These are phyloP conservation scores for Garcileccinum viscosum DNA, from an alignment of 1,284 basidiomycete species.

Conservation along the genomic window DNA sequence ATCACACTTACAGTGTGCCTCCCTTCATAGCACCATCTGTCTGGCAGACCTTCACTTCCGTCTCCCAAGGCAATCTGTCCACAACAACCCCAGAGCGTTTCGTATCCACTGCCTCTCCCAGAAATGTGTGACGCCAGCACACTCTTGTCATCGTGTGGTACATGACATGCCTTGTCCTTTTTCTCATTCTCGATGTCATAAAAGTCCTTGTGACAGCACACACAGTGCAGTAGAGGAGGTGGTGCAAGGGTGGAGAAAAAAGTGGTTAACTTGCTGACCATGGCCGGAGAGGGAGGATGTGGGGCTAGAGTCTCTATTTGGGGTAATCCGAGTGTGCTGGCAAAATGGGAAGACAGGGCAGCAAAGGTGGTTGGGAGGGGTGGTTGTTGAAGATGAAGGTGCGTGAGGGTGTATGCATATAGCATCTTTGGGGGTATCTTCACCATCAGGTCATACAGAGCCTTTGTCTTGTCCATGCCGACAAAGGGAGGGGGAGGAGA, in stretches of 20 bases:
- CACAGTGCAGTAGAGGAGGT: constrained; percentile 72
- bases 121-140: constrained; percentile 53
- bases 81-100: constrained; percentile 74
- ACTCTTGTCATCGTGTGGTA: constrained; percentile 62
- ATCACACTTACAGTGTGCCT: constrained; percentile 65
- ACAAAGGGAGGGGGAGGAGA: constrained; percentile 25
- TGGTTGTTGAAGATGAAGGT: constrained; percentile 41
- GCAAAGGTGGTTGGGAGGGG: constrained; percentile 23
- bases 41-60: constrained; percentile 79
- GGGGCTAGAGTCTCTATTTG: constrained; percentile 12
- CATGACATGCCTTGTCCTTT: constrained; percentile 55
- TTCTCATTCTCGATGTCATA: constrained; percentile 60
- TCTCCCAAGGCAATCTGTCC: constrained; percentile 71
- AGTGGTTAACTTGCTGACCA: constrained; percentile 49
- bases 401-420: constrained; percentile 63
- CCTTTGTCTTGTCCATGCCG: constrained; percentile 30
- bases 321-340: not conserved
- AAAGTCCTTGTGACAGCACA: constrained; percentile 71
- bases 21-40: constrained; percentile 85
- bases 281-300: constrained; percentile 37
- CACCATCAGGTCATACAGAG: constrained; percentile 57
- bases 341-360: not conserved
- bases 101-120: constrained; percentile 43
- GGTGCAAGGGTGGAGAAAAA: constrained; percentile 68
- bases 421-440: constrained; percentile 71